These are phyloP conservation scores for Boletus vinaceobasis DNA, from an alignment of 768 basidiomycete genomes.

Conservation along the genomic window DNA sequence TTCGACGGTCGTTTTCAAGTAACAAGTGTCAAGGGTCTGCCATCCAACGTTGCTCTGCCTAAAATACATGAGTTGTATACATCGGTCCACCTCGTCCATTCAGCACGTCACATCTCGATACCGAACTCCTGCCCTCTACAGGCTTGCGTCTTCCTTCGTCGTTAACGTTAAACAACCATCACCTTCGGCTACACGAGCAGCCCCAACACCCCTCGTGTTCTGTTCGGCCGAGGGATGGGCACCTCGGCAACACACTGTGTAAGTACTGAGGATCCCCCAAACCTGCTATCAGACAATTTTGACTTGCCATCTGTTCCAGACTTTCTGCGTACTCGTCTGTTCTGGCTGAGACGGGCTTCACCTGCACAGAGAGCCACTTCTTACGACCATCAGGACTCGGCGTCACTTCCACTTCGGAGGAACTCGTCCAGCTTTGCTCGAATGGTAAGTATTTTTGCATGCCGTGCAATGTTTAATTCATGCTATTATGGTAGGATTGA, in stretches of 20 bases:
- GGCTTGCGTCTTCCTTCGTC: slow-evolving; percentile 32
- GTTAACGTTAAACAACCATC: slow-evolving; percentile 32
- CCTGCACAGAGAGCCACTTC: slow-evolving; percentile 44
- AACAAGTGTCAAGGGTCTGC: not conserved
- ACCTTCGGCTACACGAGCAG: slow-evolving; percentile 41
- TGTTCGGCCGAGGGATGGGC: slow-evolving; percentile 49
- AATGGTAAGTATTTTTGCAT: slow-evolving; percentile 30
- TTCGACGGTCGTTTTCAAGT: not conserved
- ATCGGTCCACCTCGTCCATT: not conserved
- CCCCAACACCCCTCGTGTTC: slow-evolving; percentile 52
- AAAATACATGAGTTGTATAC: not conserved
- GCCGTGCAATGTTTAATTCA: not conserved
- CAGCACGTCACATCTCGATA: not conserved
- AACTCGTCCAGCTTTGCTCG: slow-evolving; percentile 40
- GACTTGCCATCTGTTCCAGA: not conserved
- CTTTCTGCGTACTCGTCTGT: slow-evolving; percentile 35
- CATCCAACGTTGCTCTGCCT: not conserved
- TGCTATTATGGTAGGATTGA: slow-evolving; percentile 35
- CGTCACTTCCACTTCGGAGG: slow-evolving; percentile 4
- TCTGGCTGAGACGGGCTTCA: slow-evolving; percentile 49
- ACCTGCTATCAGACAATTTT: not conserved
- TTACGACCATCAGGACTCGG: slow-evolving; percentile 17
- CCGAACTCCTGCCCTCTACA: not conserved
- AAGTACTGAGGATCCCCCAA: slow-evolving; percentile 6
- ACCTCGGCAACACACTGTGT: slow-evolving; percentile 38